phyloP scores from a whole-genome alignment of 768 basidiomycete species.

The Amanita rubescens region DNA sequence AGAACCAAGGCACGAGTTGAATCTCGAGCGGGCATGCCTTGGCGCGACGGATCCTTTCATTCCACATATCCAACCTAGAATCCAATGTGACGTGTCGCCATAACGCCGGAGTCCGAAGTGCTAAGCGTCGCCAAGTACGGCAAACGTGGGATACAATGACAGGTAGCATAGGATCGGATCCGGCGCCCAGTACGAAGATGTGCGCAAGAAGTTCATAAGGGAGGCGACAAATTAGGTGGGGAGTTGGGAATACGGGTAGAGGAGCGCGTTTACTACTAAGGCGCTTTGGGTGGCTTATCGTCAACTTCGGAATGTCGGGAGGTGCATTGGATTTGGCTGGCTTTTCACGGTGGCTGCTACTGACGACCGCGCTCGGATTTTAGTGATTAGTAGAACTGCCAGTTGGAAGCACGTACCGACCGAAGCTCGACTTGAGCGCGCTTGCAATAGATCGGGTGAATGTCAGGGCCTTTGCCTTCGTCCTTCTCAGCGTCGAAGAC shows the following conservation, averaged over 20 bases:
- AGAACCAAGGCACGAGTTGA: conserved; percentile 32
- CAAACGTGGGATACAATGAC: conserved; percentile 65
- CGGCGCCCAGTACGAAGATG: conserved; percentile 54
- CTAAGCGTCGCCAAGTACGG: conserved; percentile 52
- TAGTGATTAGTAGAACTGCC: background rate
- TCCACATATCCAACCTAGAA: conserved; percentile 50
- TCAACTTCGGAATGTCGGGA: conserved; percentile 5
- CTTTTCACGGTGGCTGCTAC: background rate
- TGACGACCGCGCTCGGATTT: background rate
- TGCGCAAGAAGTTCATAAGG: conserved; percentile 59
- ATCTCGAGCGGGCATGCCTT: conserved; percentile 57
- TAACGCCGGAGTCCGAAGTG: conserved; percentile 50
- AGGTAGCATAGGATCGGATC: conserved; percentile 50
- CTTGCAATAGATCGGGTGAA: conserved; percentile 45
- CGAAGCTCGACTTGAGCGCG: conserved; percentile 29
- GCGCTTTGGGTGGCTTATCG: conserved; percentile 30
- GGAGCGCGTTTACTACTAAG: conserved; percentile 27
- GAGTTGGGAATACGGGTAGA: conserved; percentile 12
- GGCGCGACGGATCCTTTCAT: conserved; percentile 52
- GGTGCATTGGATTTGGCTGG: background rate
- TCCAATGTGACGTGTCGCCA: conserved; percentile 57
- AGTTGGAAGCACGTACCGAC: conserved; percentile 11
- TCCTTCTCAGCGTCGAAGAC: conserved; percentile 33
- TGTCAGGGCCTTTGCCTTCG: conserved; percentile 39
- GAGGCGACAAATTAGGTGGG: conserved; percentile 49